These are phyloP conservation scores for Rosa chinensis DNA, from an alignment of 306 rosid genomes.

Conservation along the genomic window DNA sequence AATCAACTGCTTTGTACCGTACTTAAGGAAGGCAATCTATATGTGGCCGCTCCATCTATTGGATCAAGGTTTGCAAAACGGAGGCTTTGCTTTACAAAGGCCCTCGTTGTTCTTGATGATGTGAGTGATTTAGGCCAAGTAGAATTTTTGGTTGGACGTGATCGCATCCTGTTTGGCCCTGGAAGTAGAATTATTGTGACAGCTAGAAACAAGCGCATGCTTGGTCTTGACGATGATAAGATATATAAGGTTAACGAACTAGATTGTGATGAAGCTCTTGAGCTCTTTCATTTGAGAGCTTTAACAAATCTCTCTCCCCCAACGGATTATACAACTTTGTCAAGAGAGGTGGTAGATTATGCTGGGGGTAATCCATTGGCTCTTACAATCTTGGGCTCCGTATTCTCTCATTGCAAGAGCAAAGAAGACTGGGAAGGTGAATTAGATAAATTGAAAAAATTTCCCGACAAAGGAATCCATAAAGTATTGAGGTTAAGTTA, in stretches of 20 bases:
- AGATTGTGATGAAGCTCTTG: background rate
- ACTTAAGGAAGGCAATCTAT: too few relatives aligned
- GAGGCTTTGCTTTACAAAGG: too few relatives aligned
- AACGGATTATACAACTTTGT: background rate
- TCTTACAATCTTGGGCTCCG: background rate
- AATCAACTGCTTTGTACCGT: too few relatives aligned
- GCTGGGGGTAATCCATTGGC: background rate
- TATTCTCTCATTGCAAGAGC: background rate
- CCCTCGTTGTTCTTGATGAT: too few relatives aligned
- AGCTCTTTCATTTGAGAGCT: slow-evolving; percentile 14
- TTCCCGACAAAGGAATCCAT: background rate
- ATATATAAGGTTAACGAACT: slow-evolving; percentile 17
- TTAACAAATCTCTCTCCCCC: background rate
- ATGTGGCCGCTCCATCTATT: too few relatives aligned
- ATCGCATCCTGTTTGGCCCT: background rate
- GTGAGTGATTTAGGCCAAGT: background rate
- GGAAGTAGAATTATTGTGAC: background rate
- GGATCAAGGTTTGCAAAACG: too few relatives aligned
- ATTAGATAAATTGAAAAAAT: background rate
- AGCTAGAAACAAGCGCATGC: background rate
- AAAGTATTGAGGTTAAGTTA: slow-evolving; percentile 17
- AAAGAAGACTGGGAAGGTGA: background rate
- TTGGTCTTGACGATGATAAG: slow-evolving; percentile 12
- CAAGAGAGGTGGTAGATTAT: background rate
- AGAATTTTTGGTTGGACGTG: background rate